Conservation (phyloP, 2,329 filamentous ascomycete species). For the Tolypocladium ovalisporum region DNA sequence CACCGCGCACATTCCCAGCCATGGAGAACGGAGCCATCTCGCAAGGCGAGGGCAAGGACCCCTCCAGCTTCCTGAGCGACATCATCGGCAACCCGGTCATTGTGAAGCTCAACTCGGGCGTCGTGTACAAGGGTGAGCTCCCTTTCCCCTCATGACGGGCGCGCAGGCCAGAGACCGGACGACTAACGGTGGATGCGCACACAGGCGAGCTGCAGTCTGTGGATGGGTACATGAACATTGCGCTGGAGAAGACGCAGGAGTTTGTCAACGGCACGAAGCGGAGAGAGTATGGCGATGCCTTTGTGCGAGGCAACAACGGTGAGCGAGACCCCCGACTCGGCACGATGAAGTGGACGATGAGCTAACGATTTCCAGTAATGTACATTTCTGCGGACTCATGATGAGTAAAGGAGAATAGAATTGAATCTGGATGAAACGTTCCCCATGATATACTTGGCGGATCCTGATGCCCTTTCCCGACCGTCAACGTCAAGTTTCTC, state of each 20-base stretch:
- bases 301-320: slow-evolving; percentile 96
- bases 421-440: no score
- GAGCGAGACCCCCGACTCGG: slow-evolving; percentile 10
- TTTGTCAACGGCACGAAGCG: slow-evolving; percentile 76
- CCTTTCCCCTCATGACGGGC: not conserved
- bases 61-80: slow-evolving; percentile 83
- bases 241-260: slow-evolving; percentile 89
- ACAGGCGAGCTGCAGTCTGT: slow-evolving; percentile 90
- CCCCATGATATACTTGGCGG: not conserved
- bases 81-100: slow-evolving; percentile 92
- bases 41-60: slow-evolving; percentile 72
- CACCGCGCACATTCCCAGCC: not conserved
- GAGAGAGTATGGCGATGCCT: slow-evolving; percentile 84
- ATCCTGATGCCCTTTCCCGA: not conserved
- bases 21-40: slow-evolving; percentile 67
- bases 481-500: not conserved
- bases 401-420: slow-evolving; percentile 4
- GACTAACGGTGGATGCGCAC: not conserved
- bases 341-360: not conserved
- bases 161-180: not conserved
- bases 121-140: slow-evolving; percentile 80
- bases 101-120: slow-evolving; percentile 97
- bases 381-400: slow-evolving; percentile 56
- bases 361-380: slow-evolving; percentile 41
- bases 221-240: slow-evolving; percentile 99